Evolutionary conservation across 2,329 filamentous ascomycete genomes (phyloP).

Genomic region (Xylaria arbuscula): DNA sequence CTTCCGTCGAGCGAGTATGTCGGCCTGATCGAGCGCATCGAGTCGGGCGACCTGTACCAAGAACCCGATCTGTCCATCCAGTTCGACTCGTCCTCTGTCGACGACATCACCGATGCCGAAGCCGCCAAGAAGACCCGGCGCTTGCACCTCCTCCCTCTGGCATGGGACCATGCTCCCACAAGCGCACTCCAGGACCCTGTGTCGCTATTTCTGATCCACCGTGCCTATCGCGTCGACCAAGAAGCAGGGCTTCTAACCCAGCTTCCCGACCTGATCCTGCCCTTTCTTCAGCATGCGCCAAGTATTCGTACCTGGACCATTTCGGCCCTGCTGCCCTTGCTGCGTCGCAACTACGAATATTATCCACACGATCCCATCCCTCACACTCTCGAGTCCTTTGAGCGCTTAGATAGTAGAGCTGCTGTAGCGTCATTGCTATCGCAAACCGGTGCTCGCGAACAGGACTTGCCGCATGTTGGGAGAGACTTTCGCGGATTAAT

Average conservation of each 20-base stretch:
- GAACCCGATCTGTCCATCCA: slow-evolving; percentile 52
- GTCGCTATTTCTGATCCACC: slow-evolving; percentile 73
- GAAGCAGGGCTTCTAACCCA: slow-evolving; percentile 78
- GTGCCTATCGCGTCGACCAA: slow-evolving; percentile 75
- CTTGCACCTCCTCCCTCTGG: slow-evolving; percentile 70
- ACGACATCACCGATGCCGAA: slow-evolving; percentile 69
- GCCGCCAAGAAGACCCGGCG: slow-evolving; percentile 72
- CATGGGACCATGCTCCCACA: slow-evolving; percentile 59
- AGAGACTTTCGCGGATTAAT: slow-evolving; percentile 76
- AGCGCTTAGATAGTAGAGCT: slow-evolving; percentile 66
- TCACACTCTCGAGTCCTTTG: slow-evolving; percentile 71
- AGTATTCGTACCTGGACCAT: slow-evolving; percentile 75
- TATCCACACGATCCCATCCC: slow-evolving; percentile 63
- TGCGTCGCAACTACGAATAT: slow-evolving; percentile 77
- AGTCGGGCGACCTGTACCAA: slow-evolving; percentile 58
- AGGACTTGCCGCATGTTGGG: slow-evolving; percentile 59
- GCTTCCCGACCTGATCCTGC: slow-evolving; percentile 72
- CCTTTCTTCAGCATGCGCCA: slow-evolving; percentile 72
- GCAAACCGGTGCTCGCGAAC: slow-evolving; percentile 60
- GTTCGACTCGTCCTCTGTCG: slow-evolving; percentile 67
- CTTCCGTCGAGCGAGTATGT: slow-evolving; percentile 71
- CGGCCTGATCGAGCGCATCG: slow-evolving; percentile 69
- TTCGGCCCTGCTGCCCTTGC: slow-evolving; percentile 74
- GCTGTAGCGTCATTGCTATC: slow-evolving; percentile 72
- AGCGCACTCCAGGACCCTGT: slow-evolving; percentile 66